Percentiles rank a stretch among this genome's conserved stretches.
Evolutionary conservation across 306 rosid species (phyloP).

Genomic region (Fagus sylvatica): DNA sequence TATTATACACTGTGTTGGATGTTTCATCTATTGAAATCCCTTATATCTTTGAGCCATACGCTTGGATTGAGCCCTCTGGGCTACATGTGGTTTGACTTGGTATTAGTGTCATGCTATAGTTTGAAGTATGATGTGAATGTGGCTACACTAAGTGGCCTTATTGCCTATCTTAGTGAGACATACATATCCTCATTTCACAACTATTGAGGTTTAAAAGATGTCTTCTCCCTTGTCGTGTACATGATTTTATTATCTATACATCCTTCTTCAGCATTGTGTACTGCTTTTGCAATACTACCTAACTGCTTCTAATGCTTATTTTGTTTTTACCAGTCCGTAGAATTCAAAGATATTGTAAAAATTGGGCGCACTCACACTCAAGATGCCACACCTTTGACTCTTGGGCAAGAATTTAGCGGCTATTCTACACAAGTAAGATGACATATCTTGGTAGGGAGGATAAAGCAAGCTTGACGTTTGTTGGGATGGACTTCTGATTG

Average conservation of each 20-base stretch:
- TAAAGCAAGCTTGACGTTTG: slow-evolving; percentile 11
- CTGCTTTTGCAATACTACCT: background rate
- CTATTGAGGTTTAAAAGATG: background rate
- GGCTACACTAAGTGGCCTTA: background rate
- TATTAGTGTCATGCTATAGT: background rate
- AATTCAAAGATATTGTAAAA: slow-evolving; percentile 94
- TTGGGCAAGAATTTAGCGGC: slow-evolving; percentile 98
- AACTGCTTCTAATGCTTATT: background rate
- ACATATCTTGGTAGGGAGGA: slow-evolving; percentile 11
- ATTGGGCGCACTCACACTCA: slow-evolving; percentile 98
- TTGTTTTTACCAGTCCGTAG: slow-evolving; percentile 60
- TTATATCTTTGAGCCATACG: background rate
- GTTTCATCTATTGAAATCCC: background rate
- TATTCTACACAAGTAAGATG: slow-evolving; percentile 89
- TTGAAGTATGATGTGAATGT: background rate
- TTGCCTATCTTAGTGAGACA: background rate
- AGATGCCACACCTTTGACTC: slow-evolving; percentile 98
- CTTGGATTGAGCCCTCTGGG: background rate
- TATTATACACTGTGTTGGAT: background rate
- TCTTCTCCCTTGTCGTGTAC: background rate
- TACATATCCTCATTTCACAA: background rate
- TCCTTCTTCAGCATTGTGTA: background rate
- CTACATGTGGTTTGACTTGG: background rate
- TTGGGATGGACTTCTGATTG: slow-evolving; percentile 24
- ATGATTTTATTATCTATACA: slow-evolving; percentile 10